phyloP scores from a whole-genome alignment of 116 monocot species.

The Iris pallida region DNA sequence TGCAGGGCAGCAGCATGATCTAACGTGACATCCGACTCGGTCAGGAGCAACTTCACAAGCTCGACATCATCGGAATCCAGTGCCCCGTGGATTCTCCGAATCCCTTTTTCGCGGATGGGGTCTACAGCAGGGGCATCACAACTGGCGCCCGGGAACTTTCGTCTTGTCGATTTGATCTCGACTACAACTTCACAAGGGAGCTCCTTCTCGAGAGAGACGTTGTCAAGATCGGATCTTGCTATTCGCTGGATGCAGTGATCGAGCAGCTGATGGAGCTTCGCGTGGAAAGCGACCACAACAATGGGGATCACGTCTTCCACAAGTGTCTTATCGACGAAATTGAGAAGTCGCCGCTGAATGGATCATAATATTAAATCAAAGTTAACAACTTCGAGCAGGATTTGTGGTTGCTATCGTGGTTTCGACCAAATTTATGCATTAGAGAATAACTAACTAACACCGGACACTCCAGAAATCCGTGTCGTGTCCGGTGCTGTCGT shows the following conservation, averaged over 20 bases:
- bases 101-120: conserved; percentile 44
- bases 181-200: conserved; percentile 47
- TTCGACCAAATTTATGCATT: background rate
- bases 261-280: conserved; percentile 43
- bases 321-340: conserved; percentile 73
- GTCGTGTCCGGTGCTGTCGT: no score
- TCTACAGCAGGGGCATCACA: conserved; percentile 7
- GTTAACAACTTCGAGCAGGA: background rate
- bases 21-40: conserved; percentile 65
- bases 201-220: conserved; percentile 64
- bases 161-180: conserved; percentile 47
- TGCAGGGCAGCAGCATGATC: conserved; percentile 86
- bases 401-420: background rate
- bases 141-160: conserved; percentile 20
- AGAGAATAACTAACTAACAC: background rate
- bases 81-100: conserved; percentile 69
- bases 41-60: conserved; percentile 84
- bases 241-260: conserved; percentile 60
- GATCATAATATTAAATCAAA: conserved; percentile 1
- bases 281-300: conserved; percentile 61
- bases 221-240: conserved; percentile 66
- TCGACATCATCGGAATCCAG: conserved; percentile 93
- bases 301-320: conserved; percentile 93
- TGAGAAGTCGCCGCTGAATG: conserved; percentile 69
- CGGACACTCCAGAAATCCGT: no score